Percentiles rank a stretch among this genome's conserved stretches.
Evolutionary conservation across 768 basidiomycete genomes (phyloP).

Genomic region (Daedaleopsis sinensis): DNA sequence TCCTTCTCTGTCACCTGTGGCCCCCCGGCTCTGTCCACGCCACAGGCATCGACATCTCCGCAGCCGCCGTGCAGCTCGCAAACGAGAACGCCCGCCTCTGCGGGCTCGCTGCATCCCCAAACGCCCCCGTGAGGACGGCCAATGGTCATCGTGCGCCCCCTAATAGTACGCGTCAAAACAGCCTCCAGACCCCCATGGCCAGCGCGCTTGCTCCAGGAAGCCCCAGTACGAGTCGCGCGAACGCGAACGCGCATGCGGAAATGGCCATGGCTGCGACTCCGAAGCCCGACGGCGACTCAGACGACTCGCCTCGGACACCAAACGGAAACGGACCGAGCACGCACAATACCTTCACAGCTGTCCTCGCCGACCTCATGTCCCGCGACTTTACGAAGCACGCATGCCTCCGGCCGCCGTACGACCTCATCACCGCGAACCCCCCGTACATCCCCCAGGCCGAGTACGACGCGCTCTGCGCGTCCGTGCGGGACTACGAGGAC

Average conservation of each 20-base stretch:
- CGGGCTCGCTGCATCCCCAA: constrained; percentile 11
- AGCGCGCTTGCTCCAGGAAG: background rate
- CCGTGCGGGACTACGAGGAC: constrained; percentile 82
- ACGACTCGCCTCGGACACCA: too few species aligned
- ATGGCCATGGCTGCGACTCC: too few species aligned
- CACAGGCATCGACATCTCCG: constrained; percentile 69
- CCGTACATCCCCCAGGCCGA: constrained; percentile 79
- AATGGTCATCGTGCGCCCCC: too few species aligned
- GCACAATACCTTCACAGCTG: constrained; percentile 38
- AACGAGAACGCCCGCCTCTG: constrained; percentile 43
- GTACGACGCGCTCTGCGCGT: constrained; percentile 63
- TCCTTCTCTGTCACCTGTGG: constrained; percentile 74
- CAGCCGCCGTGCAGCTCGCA: constrained; percentile 56
- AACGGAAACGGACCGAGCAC: background rate
- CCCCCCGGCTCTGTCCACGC: constrained; percentile 56
- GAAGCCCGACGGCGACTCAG: background rate
- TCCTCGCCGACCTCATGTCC: constrained; percentile 48
- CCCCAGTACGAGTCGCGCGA: background rate
- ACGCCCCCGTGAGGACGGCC: background rate
- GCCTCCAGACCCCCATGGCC: background rate
- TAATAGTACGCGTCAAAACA: background rate
- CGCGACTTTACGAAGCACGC: constrained; percentile 27
- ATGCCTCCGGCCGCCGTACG: constrained; percentile 48
- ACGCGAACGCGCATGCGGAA: too few species aligned
- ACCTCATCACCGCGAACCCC: constrained; percentile 83